Conservation (phyloP, 2,329 filamentous ascomycete species). For the Verticillium dahliae region DNA sequence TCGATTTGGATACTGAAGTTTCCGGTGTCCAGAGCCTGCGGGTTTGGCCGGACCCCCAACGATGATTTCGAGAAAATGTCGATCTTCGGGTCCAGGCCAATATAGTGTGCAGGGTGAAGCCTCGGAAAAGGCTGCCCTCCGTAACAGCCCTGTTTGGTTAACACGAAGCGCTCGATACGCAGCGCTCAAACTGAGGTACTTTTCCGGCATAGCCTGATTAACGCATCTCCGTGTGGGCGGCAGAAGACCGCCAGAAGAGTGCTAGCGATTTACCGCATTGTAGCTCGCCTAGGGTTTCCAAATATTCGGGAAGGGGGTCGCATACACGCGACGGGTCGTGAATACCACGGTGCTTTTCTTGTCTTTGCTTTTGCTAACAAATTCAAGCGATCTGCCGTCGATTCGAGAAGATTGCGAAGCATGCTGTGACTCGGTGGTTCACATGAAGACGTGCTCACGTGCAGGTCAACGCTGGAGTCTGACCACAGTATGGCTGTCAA, state of each 20-base stretch:
- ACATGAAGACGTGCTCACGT: background rate
- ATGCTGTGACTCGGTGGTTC: background rate
- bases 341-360: background rate
- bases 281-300: slow-evolving; percentile 8
- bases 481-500: background rate
- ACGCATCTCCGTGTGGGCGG: background rate
- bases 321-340: background rate
- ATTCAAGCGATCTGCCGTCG: background rate
- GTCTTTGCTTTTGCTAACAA: background rate
- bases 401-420: background rate
- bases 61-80: background rate
- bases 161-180: background rate
- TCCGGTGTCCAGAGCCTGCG: background rate
- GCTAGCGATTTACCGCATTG: slow-evolving; percentile 2
- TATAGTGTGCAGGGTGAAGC: background rate
- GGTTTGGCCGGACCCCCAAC: background rate
- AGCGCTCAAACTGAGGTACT: background rate
- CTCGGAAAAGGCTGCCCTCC: background rate
- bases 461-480: background rate
- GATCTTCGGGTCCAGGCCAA: background rate
- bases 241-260: background rate
- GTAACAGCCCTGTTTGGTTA: background rate
- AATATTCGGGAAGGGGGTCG: slow-evolving; percentile 3
- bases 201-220: background rate
- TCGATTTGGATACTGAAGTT: too few species aligned